Evolutionary conservation across 2,329 filamentous ascomycete species (phyloP).

Genomic region (Phyllosticta citrichinensis): DNA sequence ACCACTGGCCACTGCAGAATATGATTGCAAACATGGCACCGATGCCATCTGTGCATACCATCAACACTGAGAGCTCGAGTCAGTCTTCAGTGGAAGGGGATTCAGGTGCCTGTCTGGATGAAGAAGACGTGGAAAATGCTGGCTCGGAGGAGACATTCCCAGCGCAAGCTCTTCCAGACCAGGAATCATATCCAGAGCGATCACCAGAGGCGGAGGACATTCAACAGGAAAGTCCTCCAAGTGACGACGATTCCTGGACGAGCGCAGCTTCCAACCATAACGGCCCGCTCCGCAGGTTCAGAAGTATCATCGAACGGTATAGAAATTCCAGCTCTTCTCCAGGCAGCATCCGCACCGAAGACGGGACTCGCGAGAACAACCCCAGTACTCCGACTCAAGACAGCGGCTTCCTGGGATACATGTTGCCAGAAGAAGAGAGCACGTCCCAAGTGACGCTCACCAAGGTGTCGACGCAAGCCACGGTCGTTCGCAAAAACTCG

Average conservation of each 20-base stretch:
- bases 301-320: neutral
- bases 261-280: neutral
- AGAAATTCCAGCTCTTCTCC: neutral
- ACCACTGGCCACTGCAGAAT: too few relatives aligned
- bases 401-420: slow-evolving; percentile 24
- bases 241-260: neutral
- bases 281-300: neutral
- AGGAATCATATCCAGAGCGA: neutral
- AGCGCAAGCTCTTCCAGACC: neutral
- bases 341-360: neutral
- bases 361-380: neutral
- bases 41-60: too few relatives aligned
- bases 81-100: too few relatives aligned
- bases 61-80: too few relatives aligned
- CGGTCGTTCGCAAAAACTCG: slow-evolving; percentile 1
- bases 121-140: too few relatives aligned
- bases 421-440: slow-evolving; percentile 20
- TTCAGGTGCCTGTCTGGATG: too few relatives aligned
- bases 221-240: neutral
- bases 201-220: neutral
- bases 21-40: too few relatives aligned
- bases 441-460: slow-evolving; percentile 20
- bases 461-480: slow-evolving; percentile 11
- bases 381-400: neutral
- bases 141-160: neutral